phyloP scores from a whole-genome alignment of 345 rosid species.

The Aquilaria yunnanensis region DNA sequence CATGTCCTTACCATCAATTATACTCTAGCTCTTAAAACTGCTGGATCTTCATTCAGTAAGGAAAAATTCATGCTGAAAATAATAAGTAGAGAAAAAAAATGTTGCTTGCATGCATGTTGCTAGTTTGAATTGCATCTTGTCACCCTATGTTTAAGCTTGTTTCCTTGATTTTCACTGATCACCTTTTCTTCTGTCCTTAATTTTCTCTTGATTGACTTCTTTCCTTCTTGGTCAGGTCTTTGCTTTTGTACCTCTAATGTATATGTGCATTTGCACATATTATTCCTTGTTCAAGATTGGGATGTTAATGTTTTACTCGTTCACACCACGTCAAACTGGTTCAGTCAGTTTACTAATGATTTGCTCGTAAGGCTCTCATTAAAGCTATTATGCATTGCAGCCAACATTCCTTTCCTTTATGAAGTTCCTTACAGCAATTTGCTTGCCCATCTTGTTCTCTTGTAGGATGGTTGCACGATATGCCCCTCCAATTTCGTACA shows the following conservation, averaged over 20 bases:
- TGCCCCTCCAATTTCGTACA: conserved; percentile 95
- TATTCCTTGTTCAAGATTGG: conserved; percentile 94
- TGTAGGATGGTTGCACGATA: conserved; percentile 98
- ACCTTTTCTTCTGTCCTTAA: background rate
- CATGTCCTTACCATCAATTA: too few relatives aligned
- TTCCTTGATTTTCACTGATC: too few relatives aligned
- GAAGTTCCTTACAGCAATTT: background rate
- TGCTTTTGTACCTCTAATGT: conserved; percentile 92
- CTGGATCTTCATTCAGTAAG: too few relatives aligned
- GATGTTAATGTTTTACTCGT: conserved; percentile 96
- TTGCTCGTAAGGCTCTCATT: conserved; percentile 76
- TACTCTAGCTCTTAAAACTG: too few relatives aligned
- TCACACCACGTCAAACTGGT: conserved; percentile 95
- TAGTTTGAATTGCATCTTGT: too few relatives aligned
- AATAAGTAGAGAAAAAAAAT: too few relatives aligned
- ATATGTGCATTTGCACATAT: conserved; percentile 97
- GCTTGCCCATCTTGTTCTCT: conserved; percentile 11
- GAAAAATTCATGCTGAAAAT: too few relatives aligned
- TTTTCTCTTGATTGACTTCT: conserved; percentile 13
- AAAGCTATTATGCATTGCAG: background rate
- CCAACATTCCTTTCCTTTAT: conserved; percentile 1
- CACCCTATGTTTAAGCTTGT: too few relatives aligned
- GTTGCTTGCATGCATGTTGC: too few relatives aligned
- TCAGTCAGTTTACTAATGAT: conserved; percentile 98
- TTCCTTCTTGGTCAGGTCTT: conserved; percentile 50